Conservation (phyloP, 2,329 filamentous ascomycete species). For the Microdochium trichocladiopsis region DNA sequence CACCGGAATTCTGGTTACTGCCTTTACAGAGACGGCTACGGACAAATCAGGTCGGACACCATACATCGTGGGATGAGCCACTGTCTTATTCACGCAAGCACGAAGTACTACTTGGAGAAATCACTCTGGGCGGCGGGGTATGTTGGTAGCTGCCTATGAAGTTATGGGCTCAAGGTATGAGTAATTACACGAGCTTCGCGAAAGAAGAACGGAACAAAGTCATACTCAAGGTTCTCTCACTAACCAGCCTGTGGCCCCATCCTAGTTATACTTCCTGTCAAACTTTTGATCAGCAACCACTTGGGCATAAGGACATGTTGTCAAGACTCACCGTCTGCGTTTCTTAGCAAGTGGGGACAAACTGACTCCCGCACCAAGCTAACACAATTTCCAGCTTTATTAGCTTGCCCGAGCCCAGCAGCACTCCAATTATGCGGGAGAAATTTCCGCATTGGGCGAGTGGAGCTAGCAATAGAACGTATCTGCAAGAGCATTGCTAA, state of each 20-base stretch:
- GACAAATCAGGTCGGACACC: not conserved
- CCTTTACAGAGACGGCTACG: not conserved
- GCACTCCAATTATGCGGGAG: too few species aligned
- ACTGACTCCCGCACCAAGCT: too few species aligned
- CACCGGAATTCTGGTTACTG: not conserved
- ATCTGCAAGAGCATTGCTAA: too few species aligned
- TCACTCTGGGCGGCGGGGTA: not conserved
- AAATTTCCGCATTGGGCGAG: too few species aligned
- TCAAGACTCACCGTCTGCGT: not conserved
- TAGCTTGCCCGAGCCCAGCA: too few species aligned
- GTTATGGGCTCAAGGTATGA: not conserved
- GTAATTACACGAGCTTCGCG: not conserved
- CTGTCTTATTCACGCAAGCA: not conserved
- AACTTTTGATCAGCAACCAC: not conserved
- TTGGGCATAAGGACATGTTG: not conserved
- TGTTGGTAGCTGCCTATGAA: not conserved
- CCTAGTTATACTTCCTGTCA: not conserved
- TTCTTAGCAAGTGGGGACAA: not conserved
- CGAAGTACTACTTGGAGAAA: not conserved
- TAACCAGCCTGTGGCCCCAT: not conserved
- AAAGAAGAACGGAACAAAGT: not conserved
- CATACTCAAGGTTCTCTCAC: not conserved
- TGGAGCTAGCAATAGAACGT: too few species aligned
- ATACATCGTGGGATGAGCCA: not conserved
- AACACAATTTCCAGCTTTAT: too few species aligned